Conservation (phyloP, 805 yeast species). For the Scheffersomyces spartinae region DNA sequence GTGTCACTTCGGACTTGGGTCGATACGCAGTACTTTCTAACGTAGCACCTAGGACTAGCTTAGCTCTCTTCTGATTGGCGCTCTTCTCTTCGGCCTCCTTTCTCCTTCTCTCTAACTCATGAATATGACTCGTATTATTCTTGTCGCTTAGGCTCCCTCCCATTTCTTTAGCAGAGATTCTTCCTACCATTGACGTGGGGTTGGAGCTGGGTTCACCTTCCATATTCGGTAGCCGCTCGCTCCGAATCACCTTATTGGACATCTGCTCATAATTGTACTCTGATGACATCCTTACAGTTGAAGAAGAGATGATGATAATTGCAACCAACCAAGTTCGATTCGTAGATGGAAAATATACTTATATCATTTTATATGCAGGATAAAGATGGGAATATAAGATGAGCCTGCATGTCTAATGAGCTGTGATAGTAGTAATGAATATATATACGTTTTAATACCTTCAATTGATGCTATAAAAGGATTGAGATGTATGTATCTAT, state of each 20-base stretch:
- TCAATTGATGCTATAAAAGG: no score
- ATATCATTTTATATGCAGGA: no score
- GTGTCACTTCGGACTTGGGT: constrained; percentile 48
- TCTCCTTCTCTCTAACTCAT: constrained; percentile 7
- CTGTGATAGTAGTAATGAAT: no score
- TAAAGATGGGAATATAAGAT: no score
- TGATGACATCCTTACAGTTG: no score
- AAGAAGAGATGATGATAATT: no score
- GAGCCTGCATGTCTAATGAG: no score
- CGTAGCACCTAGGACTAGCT: constrained; percentile 2
- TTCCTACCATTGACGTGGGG: constrained; percentile 67
- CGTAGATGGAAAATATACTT: no score
- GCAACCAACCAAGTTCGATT: no score
- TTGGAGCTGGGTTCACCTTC: constrained; percentile 41
- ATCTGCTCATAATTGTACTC: constrained; percentile 58
- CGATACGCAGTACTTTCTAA: constrained; percentile 46
- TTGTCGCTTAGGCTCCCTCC: constrained; percentile 35
- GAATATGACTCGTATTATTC: constrained; percentile 7
- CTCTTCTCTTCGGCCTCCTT: constrained; percentile 1
- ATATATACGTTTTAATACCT: no score
- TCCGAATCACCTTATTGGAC: constrained; percentile 60
- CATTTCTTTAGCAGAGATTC: constrained; percentile 57
- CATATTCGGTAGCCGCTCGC: constrained; percentile 20
- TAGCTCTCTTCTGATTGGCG: constrained; percentile 4
- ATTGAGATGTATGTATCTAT: neutral